Base-by-base conservation (phyloP, 306 rosid genomes). In the Dryas drummondii region DNA sequence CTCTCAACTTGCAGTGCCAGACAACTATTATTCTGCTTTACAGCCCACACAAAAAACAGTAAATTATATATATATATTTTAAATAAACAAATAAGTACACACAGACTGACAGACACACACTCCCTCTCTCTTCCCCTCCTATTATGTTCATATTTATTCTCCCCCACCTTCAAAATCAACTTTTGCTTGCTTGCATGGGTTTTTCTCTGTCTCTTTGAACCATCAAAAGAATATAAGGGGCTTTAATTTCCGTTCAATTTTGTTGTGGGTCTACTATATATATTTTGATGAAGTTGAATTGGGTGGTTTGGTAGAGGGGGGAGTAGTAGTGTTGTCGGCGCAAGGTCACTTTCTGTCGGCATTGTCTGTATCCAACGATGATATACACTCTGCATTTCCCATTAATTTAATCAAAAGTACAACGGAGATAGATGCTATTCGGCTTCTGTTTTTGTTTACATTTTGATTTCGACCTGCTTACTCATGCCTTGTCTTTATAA, bases 341-440 rank as follows among this genome's bases (percentile, higher is more conserved):
- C 87, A 66, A 83, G 87, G 93, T 90, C 92, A 84, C 92, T 90
- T 90, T 92, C 97, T 90, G 96, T 89, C 88, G 91, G 91, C 87
- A 85, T 88, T 87, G 87, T 84, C 81, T 83, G 87, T 85, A 78
- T 79, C 88, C 87, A 83, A 78, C 89, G 80, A 87, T 76, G 84
- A 82, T 79, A 51, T 50, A 77, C 55, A 77, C 22, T 65, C 48
- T 79, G 82, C 73, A 63, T 73, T 74, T 80, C 48, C 77, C 78
- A 44, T 82, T 79, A 76, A 57, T 82, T 67, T 77, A 83, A 76
- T 81, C 70, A 50, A 81, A 84, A 83, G 78, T 67, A 77, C 84
- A 66, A 70, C 16, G 57, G 9, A 68, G 70, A 11, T 71, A 62
- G 85, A 66, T 74, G 53, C 47, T 82, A 82, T 84, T 81, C 78